Base-by-base conservation (phyloP, 306 rosid genomes). In the Malus asiatica region DNA sequence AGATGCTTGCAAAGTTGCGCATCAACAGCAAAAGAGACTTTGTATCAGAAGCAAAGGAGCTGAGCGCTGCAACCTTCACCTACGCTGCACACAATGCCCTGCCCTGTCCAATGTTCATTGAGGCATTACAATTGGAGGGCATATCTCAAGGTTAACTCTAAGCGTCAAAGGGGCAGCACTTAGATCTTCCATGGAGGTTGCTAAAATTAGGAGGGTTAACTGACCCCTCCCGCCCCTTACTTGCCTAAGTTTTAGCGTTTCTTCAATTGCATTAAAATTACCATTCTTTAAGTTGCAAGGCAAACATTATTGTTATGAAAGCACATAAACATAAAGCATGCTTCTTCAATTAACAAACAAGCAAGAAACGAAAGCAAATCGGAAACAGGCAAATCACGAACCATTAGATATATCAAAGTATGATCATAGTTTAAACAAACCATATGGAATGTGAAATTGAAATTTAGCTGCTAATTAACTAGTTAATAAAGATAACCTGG, bases 401-500 rank as follows among this genome's bases (percentile, higher is more conserved):
- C 4, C 3, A 23, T 2, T 9, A 18, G 66, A 29, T 2, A 27
- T 13, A 44, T 15, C 60, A 74, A 6, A 42, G 23, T 73, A 55
- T 42, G 12, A 40, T 33, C 16, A 59, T 40, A 59, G 77, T 42
- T 29, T 8, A 60, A 16, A 73, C 1, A n/a, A 61, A 42, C 27
- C 45, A 74, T 18, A 60, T 27, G 4, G 52, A 19, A 66, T 48
- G 11, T 0, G 35, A 38, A 78, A 35, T 63, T 3, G 13, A 59
- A 22, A 63, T 10, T 10, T 11, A 66, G 70, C 27, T 66, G 29
- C 1, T 20, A 52, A 76, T 30, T 62, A 23, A 60, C 79, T 81
- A 91, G 42, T 91, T 79, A 80, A 87, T 62, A 59, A 61, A 74
- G 98, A 83, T 96, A 96, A 46, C 82, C 98, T 4, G 99, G 98